Percentiles rank a stretch among this genome's conserved stretches.
Evolutionary conservation across 2,329 filamentous ascomycete species (phyloP).

Genomic region (Chlorencoelia australis): DNA sequence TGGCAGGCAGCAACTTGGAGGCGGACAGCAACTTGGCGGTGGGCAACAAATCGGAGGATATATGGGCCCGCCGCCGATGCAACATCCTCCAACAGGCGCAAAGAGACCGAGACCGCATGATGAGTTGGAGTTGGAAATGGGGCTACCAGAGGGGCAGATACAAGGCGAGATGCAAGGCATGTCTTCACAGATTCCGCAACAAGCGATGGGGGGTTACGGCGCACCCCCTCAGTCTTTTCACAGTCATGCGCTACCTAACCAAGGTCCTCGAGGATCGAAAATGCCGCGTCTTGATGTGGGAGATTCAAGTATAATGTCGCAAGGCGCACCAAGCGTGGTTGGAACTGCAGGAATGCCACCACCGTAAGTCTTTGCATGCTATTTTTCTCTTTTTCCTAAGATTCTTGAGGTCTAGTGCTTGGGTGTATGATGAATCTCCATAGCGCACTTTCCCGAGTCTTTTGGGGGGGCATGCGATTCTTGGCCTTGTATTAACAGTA

Average conservation of each 20-base stretch:
- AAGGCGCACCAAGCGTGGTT: slow-evolving; percentile 70
- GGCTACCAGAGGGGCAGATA: slow-evolving; percentile 32
- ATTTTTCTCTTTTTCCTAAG: too few relatives aligned
- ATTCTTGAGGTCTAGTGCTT: too few relatives aligned
- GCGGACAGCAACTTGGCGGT: too few relatives aligned
- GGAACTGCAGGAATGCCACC: slow-evolving; percentile 79
- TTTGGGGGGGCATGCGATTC: too few relatives aligned
- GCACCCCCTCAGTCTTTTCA: slow-evolving; percentile 41
- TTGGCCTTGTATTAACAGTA: too few relatives aligned
- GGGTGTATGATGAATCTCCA: too few relatives aligned
- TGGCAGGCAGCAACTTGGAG: too few relatives aligned
- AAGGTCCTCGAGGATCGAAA: slow-evolving; percentile 54
- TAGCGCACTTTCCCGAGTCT: too few relatives aligned
- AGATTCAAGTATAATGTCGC: slow-evolving; percentile 34
- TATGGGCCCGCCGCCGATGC: slow-evolving; percentile 28
- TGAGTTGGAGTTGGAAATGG: slow-evolving; percentile 41
- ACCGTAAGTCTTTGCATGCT: too few relatives aligned
- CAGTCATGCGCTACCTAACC: slow-evolving; percentile 71
- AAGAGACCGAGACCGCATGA: slow-evolving; percentile 44
- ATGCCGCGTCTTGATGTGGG: slow-evolving; percentile 50
- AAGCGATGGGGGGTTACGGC: slow-evolving; percentile 39
- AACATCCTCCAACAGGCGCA: slow-evolving; percentile 23
- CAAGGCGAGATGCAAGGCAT: slow-evolving; percentile 32
- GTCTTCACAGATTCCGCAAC: slow-evolving; percentile 45
- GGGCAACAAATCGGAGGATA: slow-evolving; percentile 40